Base-by-base conservation (phyloP, 129 eudicot species). In the Scalesia atractyloides region DNA sequence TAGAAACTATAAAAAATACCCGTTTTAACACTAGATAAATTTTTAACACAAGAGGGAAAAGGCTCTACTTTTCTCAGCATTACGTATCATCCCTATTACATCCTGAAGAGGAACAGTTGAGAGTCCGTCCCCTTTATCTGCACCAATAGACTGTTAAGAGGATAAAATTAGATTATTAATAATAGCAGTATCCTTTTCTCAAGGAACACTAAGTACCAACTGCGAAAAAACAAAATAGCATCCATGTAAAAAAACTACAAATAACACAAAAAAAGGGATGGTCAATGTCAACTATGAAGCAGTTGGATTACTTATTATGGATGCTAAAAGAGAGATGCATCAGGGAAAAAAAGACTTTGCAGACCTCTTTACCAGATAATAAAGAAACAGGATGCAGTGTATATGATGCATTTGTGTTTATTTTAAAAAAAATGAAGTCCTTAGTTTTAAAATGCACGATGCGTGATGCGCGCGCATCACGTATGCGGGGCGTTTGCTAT, bases 11-110 rank as follows among this genome's bases (percentile, higher is more conserved):
- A 30, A 53, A 49, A 49, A 66, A 24, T 33, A 50, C 5, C n/a
- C 22, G 16, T 64, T 19, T 39, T 48, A 18, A 14, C 22, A 66
- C 73, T 43, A 64, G 60, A 50, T 24, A 37, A 37, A 70, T 24
- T 33, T 57, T 30, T 30, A 51, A 47, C 51, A 43, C 18, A 16
- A 72, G 48, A 24, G 70, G 76, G 22, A 54, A 72, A 39, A 81
- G 34, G 30, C 18, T 83, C 70, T 88, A 94, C 98, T 94, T 78
- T 81, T 90, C 83, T 88, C 97, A 10, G 97, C 98, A 79, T 88
- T 91, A 53, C 84, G 86, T 78, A 90, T 90, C 98, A 94, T 88
- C 82, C 89, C 90, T 69, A 90, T 75, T 80, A 94, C 78, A 86
- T 94, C 98, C 64, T 88, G 86, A 79, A 84, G 80, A 65, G 80